Conservation (phyloP, 768 basidiomycete species). For the Lentinula sp. region DNA sequence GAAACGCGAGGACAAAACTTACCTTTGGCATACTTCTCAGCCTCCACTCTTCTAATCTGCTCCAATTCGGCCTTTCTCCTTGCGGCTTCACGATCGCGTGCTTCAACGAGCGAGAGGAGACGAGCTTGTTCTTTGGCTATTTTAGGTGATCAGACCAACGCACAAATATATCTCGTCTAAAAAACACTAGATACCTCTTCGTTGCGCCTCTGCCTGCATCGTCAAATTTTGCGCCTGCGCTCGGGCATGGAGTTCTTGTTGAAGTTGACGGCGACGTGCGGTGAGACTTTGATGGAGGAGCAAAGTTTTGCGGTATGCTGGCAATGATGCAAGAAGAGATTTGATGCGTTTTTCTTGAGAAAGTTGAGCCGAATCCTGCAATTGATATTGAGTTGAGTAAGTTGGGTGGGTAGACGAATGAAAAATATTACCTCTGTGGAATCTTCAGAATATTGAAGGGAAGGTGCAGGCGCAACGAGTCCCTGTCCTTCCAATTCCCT, state of each 20-base stretch:
- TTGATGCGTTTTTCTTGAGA: neutral
- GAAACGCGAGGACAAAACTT: neutral
- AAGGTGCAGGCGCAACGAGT: neutral
- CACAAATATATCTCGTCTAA: neutral
- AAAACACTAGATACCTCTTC: constrained; percentile 30
- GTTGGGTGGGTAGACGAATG: neutral
- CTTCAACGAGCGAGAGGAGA: neutral
- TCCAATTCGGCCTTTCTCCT: constrained; percentile 43
- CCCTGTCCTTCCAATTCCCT: constrained; percentile 32
- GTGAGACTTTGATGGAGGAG: constrained; percentile 75
- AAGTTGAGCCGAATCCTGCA: neutral
- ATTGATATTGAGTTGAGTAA: neutral
- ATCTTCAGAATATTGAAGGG: neutral
- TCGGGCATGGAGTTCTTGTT: constrained; percentile 76
- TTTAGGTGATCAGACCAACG: neutral
- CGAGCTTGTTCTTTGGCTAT: constrained; percentile 1
- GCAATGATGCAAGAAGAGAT: constrained; percentile 41
- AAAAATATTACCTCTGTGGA: neutral
- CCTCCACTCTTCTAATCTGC: constrained; percentile 67
- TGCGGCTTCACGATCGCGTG: constrained; percentile 18
- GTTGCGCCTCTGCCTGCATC: constrained; percentile 67
- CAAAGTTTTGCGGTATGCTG: constrained; percentile 74
- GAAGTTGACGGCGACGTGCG: constrained; percentile 77
- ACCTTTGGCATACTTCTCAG: constrained; percentile 81
- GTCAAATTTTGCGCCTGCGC: constrained; percentile 66